Base-by-base conservation (phyloP, 2,329 filamentous ascomycete species). In the Fusarium protoensiforme region DNA sequence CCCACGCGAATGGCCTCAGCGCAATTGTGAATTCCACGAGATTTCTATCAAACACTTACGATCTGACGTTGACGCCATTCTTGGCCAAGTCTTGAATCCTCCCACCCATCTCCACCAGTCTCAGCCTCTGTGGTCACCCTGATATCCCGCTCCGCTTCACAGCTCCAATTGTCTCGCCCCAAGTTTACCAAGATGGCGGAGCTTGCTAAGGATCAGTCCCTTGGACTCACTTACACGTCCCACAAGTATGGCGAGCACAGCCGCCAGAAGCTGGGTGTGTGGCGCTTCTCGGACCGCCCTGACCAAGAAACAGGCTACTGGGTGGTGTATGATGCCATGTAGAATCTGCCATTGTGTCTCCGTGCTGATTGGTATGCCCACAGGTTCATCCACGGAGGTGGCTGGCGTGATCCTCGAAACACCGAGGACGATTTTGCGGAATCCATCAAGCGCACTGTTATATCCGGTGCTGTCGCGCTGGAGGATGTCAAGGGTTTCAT, bases 311-410 rank as follows among this genome's bases (percentile, higher is more conserved):
- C 73, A 20, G 77, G 77, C 14, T 77, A 79, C 71, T 85, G 83
- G 83, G 68, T 84, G 51, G 74, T 85, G 83, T 85, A 74, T 68
- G 80, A 62, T 46, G 61, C 59, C 36, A 33, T 56, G 38, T 61
- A 14, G 38, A 53, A 43, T 59, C 51, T 33, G 43, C 35, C 27
- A 53, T 63, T 22, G 22, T 35, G 46, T 41, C 48, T 46, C 24
- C 29, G 9, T 24, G 29, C 60, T 56, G 27, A 63, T 67, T 78
- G 46, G 74, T 68, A 57, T 41, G 10, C 39, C n/a, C 60, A 48
- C 65, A 84, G 85, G 67, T 91, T 86, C 79, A 85, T 92, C 76
- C 90, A 92, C 78, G 90, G 90, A 72, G 90, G 90, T 70, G 90
- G 86, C 68, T 92, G 90, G 90, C 85, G 89, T 66, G 90, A 92